A percentile compares a stretch with the other conserved stretches of the same genome.
phyloP scores from a whole-genome alignment of 176 grass and related monocot genomes.

The Bothriochloa decipiens region DNA sequence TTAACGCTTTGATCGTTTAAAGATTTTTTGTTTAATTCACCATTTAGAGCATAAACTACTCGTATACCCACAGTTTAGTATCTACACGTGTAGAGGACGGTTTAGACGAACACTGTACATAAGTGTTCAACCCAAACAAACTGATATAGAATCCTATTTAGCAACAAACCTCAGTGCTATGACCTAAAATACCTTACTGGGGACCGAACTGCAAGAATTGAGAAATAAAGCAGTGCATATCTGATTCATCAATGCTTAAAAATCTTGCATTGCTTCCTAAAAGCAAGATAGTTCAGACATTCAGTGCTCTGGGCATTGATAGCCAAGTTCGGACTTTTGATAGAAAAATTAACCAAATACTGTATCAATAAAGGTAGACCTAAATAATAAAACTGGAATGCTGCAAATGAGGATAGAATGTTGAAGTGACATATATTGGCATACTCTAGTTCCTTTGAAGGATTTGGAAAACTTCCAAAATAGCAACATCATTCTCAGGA shows the following conservation, averaged over 20 bases:
- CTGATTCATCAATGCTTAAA: background rate
- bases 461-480: conserved; percentile 2
- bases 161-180: background rate
- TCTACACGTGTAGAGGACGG: background rate
- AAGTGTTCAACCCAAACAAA: background rate
- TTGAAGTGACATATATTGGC: background rate
- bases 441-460: background rate
- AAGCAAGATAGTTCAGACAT: conserved; percentile 7
- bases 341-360: conserved; percentile 11
- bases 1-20: background rate
- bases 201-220: background rate
- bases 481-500: background rate
- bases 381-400: background rate
- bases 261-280: background rate
- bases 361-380: background rate
- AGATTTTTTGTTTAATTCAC: background rate
- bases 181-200: background rate
- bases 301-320: background rate
- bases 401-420: background rate
- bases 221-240: background rate
- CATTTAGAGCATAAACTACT: background rate
- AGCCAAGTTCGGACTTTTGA: background rate
- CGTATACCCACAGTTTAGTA: background rate
- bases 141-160: background rate
- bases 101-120: background rate